Evolutionary conservation across 2,329 filamentous ascomycete species (phyloP).

Genomic region (Tolypocladium cylindrosporum): DNA sequence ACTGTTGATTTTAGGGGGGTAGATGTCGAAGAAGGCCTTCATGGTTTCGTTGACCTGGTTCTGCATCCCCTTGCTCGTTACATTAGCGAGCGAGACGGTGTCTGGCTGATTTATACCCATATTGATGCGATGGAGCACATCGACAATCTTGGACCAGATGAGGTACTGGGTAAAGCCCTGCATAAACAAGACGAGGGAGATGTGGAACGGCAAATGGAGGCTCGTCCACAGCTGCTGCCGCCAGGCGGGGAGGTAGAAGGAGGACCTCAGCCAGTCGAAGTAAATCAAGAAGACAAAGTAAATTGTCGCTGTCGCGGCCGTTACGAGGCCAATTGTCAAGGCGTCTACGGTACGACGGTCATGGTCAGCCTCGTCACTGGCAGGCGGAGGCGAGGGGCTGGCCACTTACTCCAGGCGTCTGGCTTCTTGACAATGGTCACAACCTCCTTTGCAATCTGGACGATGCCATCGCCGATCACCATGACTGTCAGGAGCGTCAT

Average conservation of each 20-base stretch:
- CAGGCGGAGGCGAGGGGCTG: rapidly evolving
- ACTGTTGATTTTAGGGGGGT: conserved; percentile 13
- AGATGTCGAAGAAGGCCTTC: conserved; percentile 14
- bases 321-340: conserved; percentile 28
- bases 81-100: conserved; percentile 3
- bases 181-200: conserved; percentile 52
- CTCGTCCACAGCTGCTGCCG: conserved; percentile 49
- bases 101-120: conserved; percentile 6
- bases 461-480: conserved; percentile 56
- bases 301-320: conserved; percentile 27
- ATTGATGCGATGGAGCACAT: conserved; percentile 14
- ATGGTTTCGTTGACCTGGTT: conserved; percentile 8
- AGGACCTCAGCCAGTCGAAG: conserved; percentile 56
- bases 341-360: conserved; percentile 14
- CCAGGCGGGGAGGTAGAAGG: conserved; percentile 40
- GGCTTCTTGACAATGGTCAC: conserved; percentile 35
- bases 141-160: conserved; percentile 30
- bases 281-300: conserved; percentile 37
- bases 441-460: conserved; percentile 43
- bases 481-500: conserved; percentile 56
- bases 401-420: conserved; percentile 26
- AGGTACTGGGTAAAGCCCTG: conserved; percentile 51
- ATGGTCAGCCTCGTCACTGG: conserved; percentile 4
- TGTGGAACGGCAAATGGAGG: conserved; percentile 54
- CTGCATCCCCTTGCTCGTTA: conserved; percentile 11